A percentile compares a stretch with the other conserved stretches of the same genome.
Evolutionary conservation across 1,284 basidiomycete species (phyloP).

Genomic region (Boletus smithii): DNA sequence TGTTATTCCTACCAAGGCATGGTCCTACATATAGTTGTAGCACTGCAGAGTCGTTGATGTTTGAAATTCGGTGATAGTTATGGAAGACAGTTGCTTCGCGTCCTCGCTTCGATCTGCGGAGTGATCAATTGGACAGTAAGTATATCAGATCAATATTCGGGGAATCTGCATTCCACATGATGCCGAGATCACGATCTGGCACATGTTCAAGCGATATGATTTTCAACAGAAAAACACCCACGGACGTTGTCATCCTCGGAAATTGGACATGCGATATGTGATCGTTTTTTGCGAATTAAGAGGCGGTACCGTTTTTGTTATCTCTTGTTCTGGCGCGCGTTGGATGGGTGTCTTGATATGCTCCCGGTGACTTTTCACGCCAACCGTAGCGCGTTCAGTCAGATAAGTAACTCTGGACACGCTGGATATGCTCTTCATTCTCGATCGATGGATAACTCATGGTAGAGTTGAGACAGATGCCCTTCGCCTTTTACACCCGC

Average conservation of each 20-base stretch:
- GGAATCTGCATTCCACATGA: slow-evolving; percentile 3
- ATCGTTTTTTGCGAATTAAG: slow-evolving; percentile 10
- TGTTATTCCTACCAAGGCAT: neutral
- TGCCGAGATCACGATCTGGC: slow-evolving; percentile 10
- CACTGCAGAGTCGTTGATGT: slow-evolving; percentile 2
- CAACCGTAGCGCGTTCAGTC: neutral
- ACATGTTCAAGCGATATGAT: neutral
- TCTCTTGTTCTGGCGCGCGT: neutral
- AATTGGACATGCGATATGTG: slow-evolving; percentile 16
- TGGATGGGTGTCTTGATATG: neutral
- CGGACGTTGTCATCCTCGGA: slow-evolving; percentile 24
- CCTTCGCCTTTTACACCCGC: neutral
- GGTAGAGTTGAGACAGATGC: neutral
- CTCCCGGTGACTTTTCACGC: neutral
- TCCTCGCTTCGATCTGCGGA: slow-evolving; percentile 28
- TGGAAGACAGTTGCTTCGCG: slow-evolving; percentile 22
- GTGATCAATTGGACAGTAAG: slow-evolving; percentile 15
- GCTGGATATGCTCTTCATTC: neutral
- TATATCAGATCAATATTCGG: slow-evolving; percentile 20
- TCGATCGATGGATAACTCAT: neutral
- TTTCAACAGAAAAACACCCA: slow-evolving; percentile 1
- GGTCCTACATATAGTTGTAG: neutral
- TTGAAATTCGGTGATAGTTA: slow-evolving; percentile 30
- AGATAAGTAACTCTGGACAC: neutral
- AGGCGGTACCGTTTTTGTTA: neutral